Evolutionary conservation across 1,284 basidiomycete species (phyloP).

Genomic region (Trichosporon asahii): DNA sequence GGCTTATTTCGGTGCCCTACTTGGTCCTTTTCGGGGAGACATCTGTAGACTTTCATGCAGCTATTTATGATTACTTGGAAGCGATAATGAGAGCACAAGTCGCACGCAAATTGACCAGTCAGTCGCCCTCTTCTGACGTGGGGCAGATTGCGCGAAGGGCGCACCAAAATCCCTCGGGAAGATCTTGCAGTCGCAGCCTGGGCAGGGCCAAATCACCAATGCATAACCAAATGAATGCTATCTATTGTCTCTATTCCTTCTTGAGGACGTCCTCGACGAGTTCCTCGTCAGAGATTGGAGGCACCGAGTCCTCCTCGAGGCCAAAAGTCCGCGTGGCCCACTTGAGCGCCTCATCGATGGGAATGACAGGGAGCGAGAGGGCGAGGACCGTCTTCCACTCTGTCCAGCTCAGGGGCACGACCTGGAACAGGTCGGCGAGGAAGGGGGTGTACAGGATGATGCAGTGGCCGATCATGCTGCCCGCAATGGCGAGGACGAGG

Average conservation of each 20-base stretch:
- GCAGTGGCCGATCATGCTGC: constrained; percentile 89
- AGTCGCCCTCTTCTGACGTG: no score
- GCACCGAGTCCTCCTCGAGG: neutral
- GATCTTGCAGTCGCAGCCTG: neutral
- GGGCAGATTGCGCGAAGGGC: no score
- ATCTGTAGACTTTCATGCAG: constrained; percentile 3
- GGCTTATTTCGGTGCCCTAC: constrained; percentile 17
- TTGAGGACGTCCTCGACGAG: constrained; percentile 4
- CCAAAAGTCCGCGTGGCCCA: constrained; percentile 47
- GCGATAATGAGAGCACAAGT: no score
- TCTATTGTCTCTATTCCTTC: neutral
- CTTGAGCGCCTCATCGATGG: constrained; percentile 90
- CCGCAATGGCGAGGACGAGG: constrained; percentile 77
- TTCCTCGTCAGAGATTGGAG: constrained; percentile 5
- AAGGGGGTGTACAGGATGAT: constrained; percentile 93
- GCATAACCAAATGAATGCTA: neutral
- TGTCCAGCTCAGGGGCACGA: constrained; percentile 80
- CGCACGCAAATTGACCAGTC: neutral
- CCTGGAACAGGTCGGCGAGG: constrained; percentile 87
- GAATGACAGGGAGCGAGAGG: constrained; percentile 81
- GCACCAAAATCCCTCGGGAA: neutral
- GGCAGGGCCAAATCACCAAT: neutral
- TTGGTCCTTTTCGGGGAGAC: constrained; percentile 18
- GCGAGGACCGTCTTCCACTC: constrained; percentile 95
- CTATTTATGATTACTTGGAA: neutral